phyloP scores from a whole-genome alignment of 176 grass and related monocot species.

The Thalia dealbata region DNA sequence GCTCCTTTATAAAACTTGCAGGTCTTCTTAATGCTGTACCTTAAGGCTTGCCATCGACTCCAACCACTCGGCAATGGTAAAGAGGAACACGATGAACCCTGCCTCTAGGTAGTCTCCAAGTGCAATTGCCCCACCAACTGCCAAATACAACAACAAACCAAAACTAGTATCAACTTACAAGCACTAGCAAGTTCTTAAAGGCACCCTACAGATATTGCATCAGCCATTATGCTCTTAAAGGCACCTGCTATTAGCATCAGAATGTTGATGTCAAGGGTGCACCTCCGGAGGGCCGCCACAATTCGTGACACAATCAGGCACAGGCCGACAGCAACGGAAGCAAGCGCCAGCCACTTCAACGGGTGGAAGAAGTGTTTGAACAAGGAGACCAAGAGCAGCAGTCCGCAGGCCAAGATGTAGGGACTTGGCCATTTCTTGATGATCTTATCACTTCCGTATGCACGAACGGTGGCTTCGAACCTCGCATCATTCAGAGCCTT shows the following conservation, averaged over 20 bases:
- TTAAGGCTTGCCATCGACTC: conserved; percentile 74
- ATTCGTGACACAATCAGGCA: conserved; percentile 40
- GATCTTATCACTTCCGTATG: conserved; percentile 37
- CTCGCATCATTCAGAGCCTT: conserved; percentile 68
- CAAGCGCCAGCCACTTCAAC: conserved; percentile 64
- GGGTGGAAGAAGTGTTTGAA: conserved; percentile 75
- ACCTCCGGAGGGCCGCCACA: conserved; percentile 41
- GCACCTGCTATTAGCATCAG: conserved; percentile 97
- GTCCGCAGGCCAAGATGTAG: conserved; percentile 46
- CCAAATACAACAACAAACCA: conserved; percentile 2
- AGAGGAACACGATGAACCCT: conserved; percentile 83
- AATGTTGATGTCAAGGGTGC: conserved; percentile 87
- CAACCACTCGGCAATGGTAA: conserved; percentile 86
- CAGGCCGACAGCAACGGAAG: conserved; percentile 29
- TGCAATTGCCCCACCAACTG: conserved; percentile 87
- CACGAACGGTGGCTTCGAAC: conserved; percentile 71
- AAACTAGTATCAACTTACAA: too few species aligned
- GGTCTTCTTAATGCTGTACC: conserved; percentile 14
- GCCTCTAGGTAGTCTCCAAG: conserved; percentile 80
- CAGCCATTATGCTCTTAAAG: background rate
- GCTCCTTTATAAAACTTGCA: too few species aligned
- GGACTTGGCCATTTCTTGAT: conserved; percentile 80
- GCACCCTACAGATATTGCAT: background rate
- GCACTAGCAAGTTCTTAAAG: too few species aligned
- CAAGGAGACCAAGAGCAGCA: conserved; percentile 46